Evolutionary conservation across 768 basidiomycete species (phyloP), one percentile per base, ranked within the genome.

Genomic region (Boletus tomentosulus): DNA sequence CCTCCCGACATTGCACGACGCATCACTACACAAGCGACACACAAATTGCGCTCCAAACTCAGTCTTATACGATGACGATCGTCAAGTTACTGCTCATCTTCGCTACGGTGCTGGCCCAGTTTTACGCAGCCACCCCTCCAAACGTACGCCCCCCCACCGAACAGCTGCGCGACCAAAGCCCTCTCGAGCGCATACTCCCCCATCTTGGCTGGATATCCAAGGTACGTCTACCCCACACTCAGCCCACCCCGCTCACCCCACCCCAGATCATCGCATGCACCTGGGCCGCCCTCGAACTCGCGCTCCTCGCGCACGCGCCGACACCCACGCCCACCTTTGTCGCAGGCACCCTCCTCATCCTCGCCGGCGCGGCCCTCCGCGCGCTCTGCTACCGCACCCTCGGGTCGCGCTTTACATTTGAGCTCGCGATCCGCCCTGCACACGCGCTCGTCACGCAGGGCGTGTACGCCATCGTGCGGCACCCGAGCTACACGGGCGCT

Each of bases 401-500:
- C 42, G 69, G 69, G 69, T 3, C 28, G 0, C 39, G 24, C 37
- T 69, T 68, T 34, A 70, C 63, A 3, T 65, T 65, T 16, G 61
- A 70, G 8, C 58, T 70, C 13, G 48, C 56, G 27, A 57, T 66
- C 45, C 60, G 55, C 3, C 51, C 52, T 27, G 27, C 27, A 27
- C 27, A 63, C n/a, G 28, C 45, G 34, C 63, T 72, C 49, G 55
- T 72, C 28, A 71, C 65, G 4, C 7, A 42, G 0, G 68, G 67
- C 1, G 57, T 51, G 19, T 71, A 72, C 54, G 8, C 56, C 10
- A 12, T 63, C 48, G 64, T 72, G 4, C 63, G 71, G 1, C 71
- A 72, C 54, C 71, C 71, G 6, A 62, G 62, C 19, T 71, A 72
- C 39, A 60, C 59, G 1, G 69, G 51, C 3, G 6, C 1, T 0